Conservation (phyloP, 1,284 basidiomycete species). For the Rhodotorula sp. region DNA sequence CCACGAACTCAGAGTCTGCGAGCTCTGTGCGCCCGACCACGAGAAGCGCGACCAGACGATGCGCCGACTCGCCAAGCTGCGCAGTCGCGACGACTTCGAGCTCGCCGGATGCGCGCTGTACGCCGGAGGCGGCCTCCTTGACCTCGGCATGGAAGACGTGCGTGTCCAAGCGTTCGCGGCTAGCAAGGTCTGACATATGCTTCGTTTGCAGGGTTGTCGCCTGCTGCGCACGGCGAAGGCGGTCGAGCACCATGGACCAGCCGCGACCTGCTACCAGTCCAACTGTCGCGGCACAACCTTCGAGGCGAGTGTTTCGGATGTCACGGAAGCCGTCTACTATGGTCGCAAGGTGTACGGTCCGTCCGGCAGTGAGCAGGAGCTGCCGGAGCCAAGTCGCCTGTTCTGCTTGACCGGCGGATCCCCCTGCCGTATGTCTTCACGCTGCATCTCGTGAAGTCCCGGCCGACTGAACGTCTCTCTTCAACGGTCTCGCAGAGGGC, state of each 20-base stretch:
- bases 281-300: background rate
- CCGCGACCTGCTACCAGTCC: background rate
- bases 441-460: background rate
- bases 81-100: background rate
- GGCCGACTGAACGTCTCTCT: no score
- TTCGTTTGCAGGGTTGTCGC: background rate
- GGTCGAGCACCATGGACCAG: conserved; percentile 14
- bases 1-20: no score
- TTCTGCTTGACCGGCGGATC: conserved; percentile 3
- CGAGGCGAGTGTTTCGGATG: background rate
- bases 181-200: background rate
- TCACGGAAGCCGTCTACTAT: conserved; percentile 1
- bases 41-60: no score
- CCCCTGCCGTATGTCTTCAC: conserved; percentile 14
- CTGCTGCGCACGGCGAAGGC: background rate
- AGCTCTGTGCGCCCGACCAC: no score
- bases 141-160: conserved; percentile 1
- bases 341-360: no score
- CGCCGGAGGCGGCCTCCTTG: conserved; percentile 17
- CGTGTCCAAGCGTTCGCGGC: background rate
- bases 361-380: background rate
- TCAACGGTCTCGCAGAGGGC: background rate
- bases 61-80: no score
- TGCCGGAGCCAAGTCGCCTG: background rate
- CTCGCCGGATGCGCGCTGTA: background rate